Conservation (phyloP, 225 moss, liverwort and hornwort species). For the Polytrichum formosum region DNA sequence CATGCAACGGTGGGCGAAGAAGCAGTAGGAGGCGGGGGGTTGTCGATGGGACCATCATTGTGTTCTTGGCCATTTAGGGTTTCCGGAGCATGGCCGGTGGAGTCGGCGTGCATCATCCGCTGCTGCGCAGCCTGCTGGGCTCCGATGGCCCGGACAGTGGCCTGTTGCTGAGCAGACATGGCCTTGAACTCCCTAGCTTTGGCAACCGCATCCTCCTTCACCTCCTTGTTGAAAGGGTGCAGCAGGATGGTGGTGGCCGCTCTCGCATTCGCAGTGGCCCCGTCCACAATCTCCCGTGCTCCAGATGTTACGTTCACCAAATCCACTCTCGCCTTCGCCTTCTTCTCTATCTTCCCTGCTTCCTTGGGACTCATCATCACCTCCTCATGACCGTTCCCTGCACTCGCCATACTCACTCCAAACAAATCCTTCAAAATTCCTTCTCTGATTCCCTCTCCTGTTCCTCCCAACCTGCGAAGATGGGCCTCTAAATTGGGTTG, state of each 20-base stretch:
- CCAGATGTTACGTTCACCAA: constrained; percentile 63
- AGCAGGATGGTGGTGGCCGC: constrained; percentile 47
- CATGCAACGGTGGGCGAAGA: too few species aligned
- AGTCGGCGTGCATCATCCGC: constrained; percentile 1
- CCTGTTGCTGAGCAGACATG: constrained; percentile 33
- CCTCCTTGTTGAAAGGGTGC: constrained; percentile 56
- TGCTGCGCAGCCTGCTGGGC: constrained; percentile 47
- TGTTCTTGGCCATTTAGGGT: too few species aligned
- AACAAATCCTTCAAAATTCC: too few species aligned
- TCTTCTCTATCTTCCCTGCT: constrained; percentile 20
- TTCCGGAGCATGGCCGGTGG: too few species aligned
- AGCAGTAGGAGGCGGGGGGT: too few species aligned
- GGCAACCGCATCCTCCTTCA: constrained; percentile 31
- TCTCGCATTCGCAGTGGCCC: constrained; percentile 45
- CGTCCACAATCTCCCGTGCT: constrained; percentile 63
- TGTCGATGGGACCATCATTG: too few species aligned
- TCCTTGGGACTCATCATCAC: not conserved
- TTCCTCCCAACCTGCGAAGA: too few species aligned
- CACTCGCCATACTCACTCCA: too few species aligned
- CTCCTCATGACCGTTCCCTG: too few species aligned
- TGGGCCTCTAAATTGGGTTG: too few species aligned
- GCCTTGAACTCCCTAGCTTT: constrained; percentile 52
- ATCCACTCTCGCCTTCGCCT: constrained; percentile 54
- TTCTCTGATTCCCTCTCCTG: too few species aligned
- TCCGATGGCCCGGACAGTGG: constrained; percentile 37